Base-by-base conservation (phyloP, 192 early-diverging fungal genomes). In the Dissophora ornata region DNA sequence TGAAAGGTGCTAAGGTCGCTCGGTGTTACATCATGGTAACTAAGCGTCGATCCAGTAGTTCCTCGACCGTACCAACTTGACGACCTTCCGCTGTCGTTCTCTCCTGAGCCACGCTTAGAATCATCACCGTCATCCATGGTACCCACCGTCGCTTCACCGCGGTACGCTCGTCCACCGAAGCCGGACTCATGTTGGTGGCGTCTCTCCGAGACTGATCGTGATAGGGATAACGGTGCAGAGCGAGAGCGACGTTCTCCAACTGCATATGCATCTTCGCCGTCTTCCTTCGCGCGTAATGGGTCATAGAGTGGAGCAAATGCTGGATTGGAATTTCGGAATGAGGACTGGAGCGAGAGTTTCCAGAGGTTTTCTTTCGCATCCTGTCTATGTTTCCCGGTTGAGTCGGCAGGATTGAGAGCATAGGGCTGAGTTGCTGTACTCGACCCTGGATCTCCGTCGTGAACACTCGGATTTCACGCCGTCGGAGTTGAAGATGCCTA, bases 401-500 rank as follows among this genome's bases (percentile, higher is more conserved):
- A 46, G 24, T 45, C 47, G 24, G 26, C 36, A 1, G 68, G 30
- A 13, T 30, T 19, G 15, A 26, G 36, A 8, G 48, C 25, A 26
- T 28, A 42, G 15, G 32, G 21, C 48, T 26, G 56, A 18, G 21
- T 9, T 13, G 19, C 49, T 1, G 32, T 46, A 26, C 57, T 54
- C 19, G 36, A 18, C 13, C 57, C 57, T 9, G 67, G 50, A 24
- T 60, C 30, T 1, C 47, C 48, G 18, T 58, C 55, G 15, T 15
- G 7, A 9, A 38, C 13, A 38, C 13, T 13, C 36, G 36, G 13
- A 38, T 38, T 6, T 77, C 73, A 45, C 60, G 7, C 73, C 73
- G 47, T 77, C 73, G 19, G 73, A 77, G 47, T 77, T 67, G 64
- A 77, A 77, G 40, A 77, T 77, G 21, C 73, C 73, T 77, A 32